A percentile compares a stretch with the other conserved stretches of the same genome.
Evolutionary conservation across 768 basidiomycete species (phyloP).

Genomic region (Rhodosporidiobolus sp.): DNA sequence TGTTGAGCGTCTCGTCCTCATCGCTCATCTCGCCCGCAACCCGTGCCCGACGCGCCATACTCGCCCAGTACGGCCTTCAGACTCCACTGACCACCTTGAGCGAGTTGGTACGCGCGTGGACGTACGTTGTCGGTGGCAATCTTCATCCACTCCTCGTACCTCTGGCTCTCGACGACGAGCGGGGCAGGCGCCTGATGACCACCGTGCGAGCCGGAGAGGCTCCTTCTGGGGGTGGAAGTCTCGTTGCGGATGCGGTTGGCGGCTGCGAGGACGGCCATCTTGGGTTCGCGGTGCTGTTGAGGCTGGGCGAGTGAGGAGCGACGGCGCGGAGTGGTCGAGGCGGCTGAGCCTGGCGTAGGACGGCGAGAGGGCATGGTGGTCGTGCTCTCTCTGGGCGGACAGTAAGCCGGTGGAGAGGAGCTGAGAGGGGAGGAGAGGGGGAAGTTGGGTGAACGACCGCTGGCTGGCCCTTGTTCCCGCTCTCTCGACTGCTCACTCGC

Average conservation of each 20-base stretch:
- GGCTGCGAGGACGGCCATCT: conserved; percentile 17
- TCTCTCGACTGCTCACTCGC: background rate
- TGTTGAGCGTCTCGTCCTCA: no score
- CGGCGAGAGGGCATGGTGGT: background rate
- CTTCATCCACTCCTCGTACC: conserved; percentile 98
- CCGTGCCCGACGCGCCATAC: no score
- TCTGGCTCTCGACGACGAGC: conserved; percentile 34
- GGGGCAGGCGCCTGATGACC: background rate
- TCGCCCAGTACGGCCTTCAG: no score
- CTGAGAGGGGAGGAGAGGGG: no score
- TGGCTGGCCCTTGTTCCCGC: no score
- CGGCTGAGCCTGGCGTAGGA: no score
- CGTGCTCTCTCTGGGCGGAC: no score
- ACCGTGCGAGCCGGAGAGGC: background rate
- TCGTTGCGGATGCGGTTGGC: conserved; percentile 12
- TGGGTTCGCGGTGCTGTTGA: background rate
- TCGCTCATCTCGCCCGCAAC: no score
- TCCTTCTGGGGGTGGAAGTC: background rate
- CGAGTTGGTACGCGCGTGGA: conserved; percentile 21
- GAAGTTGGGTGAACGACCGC: no score
- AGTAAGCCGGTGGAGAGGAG: no score
- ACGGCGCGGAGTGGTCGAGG: background rate
- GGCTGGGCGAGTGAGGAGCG: background rate
- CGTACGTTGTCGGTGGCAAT: conserved; percentile 96
- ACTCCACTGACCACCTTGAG: no score